Percentiles rank a stretch among this genome's conserved stretches.
Evolutionary conservation across 192 early-diverging fungal species (phyloP).

Genomic region (Chytriomyces confervae): DNA sequence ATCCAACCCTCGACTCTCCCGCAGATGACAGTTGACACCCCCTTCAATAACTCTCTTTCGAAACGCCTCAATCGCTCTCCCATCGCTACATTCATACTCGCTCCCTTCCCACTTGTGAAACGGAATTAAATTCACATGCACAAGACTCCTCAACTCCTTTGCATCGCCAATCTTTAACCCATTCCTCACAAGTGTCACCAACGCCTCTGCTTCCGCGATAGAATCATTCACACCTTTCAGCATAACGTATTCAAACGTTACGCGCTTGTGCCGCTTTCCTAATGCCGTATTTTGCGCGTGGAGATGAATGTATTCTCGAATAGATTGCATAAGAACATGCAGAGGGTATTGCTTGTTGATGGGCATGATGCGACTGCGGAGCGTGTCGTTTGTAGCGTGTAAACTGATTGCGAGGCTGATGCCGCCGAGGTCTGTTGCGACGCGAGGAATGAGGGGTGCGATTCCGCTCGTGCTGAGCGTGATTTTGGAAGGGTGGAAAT

Average conservation of each 20-base stretch:
- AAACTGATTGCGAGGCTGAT: conserved; percentile 79
- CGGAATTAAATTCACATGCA: conserved; percentile 73
- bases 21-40: conserved; percentile 22
- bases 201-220: conserved; percentile 65
- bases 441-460: conserved; percentile 77
- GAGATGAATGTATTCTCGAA: conserved; percentile 58
- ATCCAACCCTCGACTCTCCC: conserved; percentile 29
- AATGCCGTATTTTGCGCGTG: conserved; percentile 39
- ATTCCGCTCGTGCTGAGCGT: conserved; percentile 86
- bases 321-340: conserved; percentile 69
- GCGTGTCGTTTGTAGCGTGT: conserved; percentile 79
- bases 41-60: conserved; percentile 24
- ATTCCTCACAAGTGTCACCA: conserved; percentile 66
- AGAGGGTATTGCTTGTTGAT: conserved; percentile 86
- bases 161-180: conserved; percentile 18
- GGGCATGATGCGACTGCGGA: conserved; percentile 81
- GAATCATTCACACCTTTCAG: conserved; percentile 84
- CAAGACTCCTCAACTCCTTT: conserved; percentile 54
- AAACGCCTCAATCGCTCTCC: conserved; percentile 46
- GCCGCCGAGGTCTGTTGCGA: conserved; percentile 70
- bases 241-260: conserved; percentile 95
- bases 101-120: conserved; percentile 90
- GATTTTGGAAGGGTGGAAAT: conserved; percentile 74
- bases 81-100: conserved; percentile 63
- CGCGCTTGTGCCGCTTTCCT: conserved; percentile 64